phyloP scores from a whole-genome alignment of 2,329 filamentous ascomycete genomes.

The Neofusicoccum sp. region DNA sequence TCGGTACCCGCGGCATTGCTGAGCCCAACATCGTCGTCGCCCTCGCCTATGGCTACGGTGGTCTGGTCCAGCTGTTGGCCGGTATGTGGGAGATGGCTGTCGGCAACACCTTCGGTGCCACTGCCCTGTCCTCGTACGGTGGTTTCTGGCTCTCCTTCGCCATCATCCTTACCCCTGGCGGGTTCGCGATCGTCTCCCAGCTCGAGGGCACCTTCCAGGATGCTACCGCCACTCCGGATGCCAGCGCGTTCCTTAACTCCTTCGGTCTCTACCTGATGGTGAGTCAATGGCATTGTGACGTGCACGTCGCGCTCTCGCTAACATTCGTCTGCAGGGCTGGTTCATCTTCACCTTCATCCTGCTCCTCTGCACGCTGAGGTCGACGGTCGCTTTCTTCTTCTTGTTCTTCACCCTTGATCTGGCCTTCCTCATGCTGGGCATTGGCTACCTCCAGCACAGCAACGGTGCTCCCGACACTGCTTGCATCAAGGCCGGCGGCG shows the following conservation, averaged over 20 bases:
- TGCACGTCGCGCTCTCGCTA: conserved; percentile 23
- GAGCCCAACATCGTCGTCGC: conserved; percentile 42
- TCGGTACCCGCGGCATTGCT: conserved; percentile 35
- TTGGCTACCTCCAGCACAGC: conserved; percentile 51
- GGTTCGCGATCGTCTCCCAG: conserved; percentile 43
- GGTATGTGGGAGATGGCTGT: conserved; percentile 50
- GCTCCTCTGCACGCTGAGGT: conserved; percentile 56
- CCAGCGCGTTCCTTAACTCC: conserved; percentile 49
- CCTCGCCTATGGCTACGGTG: conserved; percentile 42
- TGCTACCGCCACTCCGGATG: conserved; percentile 46
- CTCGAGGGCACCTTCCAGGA: conserved; percentile 31
- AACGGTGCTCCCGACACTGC: conserved; percentile 38
- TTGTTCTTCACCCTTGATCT: conserved; percentile 60
- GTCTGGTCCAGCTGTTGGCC: conserved; percentile 43
- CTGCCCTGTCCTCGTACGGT: conserved; percentile 55
- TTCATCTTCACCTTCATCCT: conserved; percentile 59
- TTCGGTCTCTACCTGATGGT: conserved; percentile 59
- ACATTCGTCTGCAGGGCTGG: conserved; percentile 49
- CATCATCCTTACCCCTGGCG: conserved; percentile 52
- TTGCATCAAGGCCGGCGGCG: conserved; percentile 53
- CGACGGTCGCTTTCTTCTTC: conserved; percentile 57
- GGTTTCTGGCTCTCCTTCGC: conserved; percentile 57
- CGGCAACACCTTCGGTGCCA: conserved; percentile 58
- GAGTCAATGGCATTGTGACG: background rate
- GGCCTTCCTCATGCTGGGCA: conserved; percentile 57